Percentiles rank a stretch among this genome's conserved stretches.
phyloP scores from a whole-genome alignment of 768 basidiomycete genomes.

The Serendipita vermifera region DNA sequence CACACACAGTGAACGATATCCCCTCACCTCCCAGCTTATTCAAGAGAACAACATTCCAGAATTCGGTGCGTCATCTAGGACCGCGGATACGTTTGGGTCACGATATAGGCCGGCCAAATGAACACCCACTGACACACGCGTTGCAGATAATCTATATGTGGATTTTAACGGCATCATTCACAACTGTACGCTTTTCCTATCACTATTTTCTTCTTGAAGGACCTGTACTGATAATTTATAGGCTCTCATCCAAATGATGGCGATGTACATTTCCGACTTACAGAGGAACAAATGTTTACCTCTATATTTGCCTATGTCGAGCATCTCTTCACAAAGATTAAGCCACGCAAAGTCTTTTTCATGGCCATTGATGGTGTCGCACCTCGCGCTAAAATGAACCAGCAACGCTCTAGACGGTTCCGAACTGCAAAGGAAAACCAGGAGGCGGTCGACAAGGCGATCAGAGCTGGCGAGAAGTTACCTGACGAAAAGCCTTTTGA shows the following conservation, averaged over 20 bases:
- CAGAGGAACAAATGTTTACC: conserved; percentile 95
- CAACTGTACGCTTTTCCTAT: conserved; percentile 36
- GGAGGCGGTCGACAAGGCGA: conserved; percentile 77
- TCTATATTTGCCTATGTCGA: conserved; percentile 96
- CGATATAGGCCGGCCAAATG: conserved; percentile 9
- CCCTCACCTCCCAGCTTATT: conserved; percentile 93
- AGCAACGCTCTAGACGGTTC: conserved; percentile 88
- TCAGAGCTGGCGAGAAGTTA: conserved; percentile 76
- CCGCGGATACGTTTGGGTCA: neutral
- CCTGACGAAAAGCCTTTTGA: conserved; percentile 95
- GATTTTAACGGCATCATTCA: conserved; percentile 93
- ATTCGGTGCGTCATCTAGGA: conserved; percentile 55
- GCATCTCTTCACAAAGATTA: conserved; percentile 92
- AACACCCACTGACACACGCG: neutral
- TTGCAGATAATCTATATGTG: conserved; percentile 76
- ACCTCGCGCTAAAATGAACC: conserved; percentile 98
- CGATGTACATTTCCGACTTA: conserved; percentile 87
- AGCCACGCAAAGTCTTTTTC: conserved; percentile 94
- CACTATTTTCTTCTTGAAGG: neutral
- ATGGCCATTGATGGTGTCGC: conserved; percentile 99
- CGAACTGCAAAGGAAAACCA: conserved; percentile 86
- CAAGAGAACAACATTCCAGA: conserved; percentile 98
- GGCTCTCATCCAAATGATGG: conserved; percentile 96
- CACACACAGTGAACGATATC: conserved; percentile 74
- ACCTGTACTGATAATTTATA: conserved; percentile 17